Evolutionary conservation across 306 rosid species (phyloP), one percentile per base, ranked within the genome.

Genomic region (Sophora flavescens): DNA sequence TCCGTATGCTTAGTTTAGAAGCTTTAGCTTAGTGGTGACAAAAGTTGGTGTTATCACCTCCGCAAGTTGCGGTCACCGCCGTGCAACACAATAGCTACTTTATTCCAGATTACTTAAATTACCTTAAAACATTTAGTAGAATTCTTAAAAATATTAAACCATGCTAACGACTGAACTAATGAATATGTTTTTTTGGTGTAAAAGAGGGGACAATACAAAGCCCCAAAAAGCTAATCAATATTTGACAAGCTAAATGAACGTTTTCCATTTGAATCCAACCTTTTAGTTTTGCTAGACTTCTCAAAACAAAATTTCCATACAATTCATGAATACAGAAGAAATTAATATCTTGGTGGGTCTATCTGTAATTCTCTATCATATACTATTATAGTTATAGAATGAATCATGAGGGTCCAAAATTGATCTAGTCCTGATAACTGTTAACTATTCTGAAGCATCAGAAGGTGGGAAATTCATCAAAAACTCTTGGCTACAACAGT

Each of bases 11-110:
- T 82, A 58, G 65, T 77, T 77, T 50, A 57, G 61, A 1, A 67
- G 61, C 76, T 67, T 68, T 69, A 77, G 69, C 44, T 70, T 62
- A 83, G 84, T 75, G 81, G 78, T 63, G 75, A 72, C 74, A 69
- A 79, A 74, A 78, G 81, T 79, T 63, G 70, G 52, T 54, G 61
- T 62, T 63, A 51, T 50, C 75, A 18, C 41, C 84, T 83, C 75
- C 81, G 75, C 71, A 83, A 75, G 47, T 79, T 83, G 68, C 62
- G 72, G 70, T 30, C 85, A 74, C 68, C 74, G 74, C 84, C 80
- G 85, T 75, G 4, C 76, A 79, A 30, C 42, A n/a, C 42, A 10
- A 10, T 13, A 78, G 67, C 70, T 36, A 74, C 87, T 85, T 81
- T 84, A 58, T 30, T 81, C 53, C 54, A 42, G 56, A 61, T 81